Evolutionary conservation across 441 rosid genomes (phyloP).

Genomic region (Eruca vesicaria): DNA sequence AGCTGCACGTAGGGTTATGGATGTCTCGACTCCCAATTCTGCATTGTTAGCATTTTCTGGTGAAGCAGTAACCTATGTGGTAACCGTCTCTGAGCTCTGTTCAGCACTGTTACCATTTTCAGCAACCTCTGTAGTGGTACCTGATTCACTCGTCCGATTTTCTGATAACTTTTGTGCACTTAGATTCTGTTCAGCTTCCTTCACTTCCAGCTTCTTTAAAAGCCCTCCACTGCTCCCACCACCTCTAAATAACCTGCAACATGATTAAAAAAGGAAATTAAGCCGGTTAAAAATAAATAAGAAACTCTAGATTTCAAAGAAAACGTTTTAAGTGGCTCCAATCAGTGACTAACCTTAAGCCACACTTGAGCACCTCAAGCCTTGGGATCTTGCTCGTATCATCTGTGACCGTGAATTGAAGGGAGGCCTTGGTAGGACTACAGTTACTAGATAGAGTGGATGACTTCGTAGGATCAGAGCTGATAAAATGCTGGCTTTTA

Average conservation of each 20-base stretch:
- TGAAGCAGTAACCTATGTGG: background rate
- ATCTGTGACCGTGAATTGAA: background rate
- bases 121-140: background rate
- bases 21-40: background rate
- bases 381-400: background rate
- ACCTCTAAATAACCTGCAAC: background rate
- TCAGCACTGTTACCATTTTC: background rate
- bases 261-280: background rate
- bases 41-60: background rate
- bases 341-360: background rate
- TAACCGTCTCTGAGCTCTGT: background rate
- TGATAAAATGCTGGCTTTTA: background rate
- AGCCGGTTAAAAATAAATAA: background rate
- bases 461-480: background rate
- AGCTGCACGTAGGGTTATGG: background rate
- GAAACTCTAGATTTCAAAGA: background rate
- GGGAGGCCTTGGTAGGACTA: background rate
- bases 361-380: background rate
- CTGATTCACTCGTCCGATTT: background rate
- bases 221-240: background rate
- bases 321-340: background rate
- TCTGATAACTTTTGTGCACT: background rate
- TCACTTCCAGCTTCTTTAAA: background rate
- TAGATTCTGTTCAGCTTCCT: background rate
- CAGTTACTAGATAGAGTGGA: background rate